Percentiles rank a stretch among this genome's conserved stretches.
phyloP scores from a whole-genome alignment of 768 basidiomycete genomes.

The Amanita molliuscula region DNA sequence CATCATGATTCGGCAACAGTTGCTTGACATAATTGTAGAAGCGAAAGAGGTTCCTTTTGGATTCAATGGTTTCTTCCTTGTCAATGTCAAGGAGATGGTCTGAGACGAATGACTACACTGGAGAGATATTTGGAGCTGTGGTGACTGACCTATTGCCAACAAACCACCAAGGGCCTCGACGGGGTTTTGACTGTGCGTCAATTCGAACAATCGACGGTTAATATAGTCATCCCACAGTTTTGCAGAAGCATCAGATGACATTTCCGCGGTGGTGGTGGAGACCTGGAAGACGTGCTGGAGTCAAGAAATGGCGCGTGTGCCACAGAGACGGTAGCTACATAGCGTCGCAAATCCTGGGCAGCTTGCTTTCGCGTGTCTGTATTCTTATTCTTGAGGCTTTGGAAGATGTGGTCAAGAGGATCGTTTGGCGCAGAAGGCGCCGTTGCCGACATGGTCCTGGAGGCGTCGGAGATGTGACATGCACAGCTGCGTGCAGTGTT shows the following conservation, averaged over 20 bases:
- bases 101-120: constrained; percentile 12
- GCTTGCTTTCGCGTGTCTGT: constrained; percentile 56
- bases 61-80: constrained; percentile 73
- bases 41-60: constrained; percentile 71
- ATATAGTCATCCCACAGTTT: constrained; percentile 85
- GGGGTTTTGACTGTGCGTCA: constrained; percentile 72
- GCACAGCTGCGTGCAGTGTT: constrained; percentile 4
- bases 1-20: constrained; percentile 82
- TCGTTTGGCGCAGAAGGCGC: constrained; percentile 49
- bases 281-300: constrained; percentile 36
- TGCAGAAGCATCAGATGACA: constrained; percentile 70
- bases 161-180: constrained; percentile 81
- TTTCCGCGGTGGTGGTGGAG: constrained; percentile 61
- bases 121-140: not conserved
- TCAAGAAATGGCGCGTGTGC: constrained; percentile 8
- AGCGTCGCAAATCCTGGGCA: constrained; percentile 63
- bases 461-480: constrained; percentile 6
- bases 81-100: constrained; percentile 73
- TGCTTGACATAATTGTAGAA: constrained; percentile 92
- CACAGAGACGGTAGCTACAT: constrained; percentile 36
- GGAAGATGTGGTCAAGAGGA: constrained; percentile 56
- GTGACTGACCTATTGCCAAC: constrained; percentile 67
- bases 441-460: constrained; percentile 48
- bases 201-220: constrained; percentile 67
- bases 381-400: constrained; percentile 51